These are phyloP conservation scores for Sergeia podlipaevii DNA, from an alignment of 208 protist species.

Conservation along the genomic window DNA sequence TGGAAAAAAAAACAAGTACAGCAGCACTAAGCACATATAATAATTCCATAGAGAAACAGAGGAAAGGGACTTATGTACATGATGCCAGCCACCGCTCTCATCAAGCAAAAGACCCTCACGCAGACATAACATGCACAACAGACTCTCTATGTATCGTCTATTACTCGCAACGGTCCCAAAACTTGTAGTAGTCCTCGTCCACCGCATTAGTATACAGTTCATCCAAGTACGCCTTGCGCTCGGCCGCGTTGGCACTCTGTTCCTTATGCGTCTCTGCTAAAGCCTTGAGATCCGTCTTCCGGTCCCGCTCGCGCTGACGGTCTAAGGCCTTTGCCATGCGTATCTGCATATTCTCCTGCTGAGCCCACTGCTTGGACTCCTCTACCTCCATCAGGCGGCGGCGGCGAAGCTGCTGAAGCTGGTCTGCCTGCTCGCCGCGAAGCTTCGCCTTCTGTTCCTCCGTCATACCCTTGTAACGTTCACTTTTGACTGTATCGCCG, in stretches of 20 bases:
- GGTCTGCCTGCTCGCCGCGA: slow-evolving; percentile 59
- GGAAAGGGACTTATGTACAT: too few species aligned
- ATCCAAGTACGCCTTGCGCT: slow-evolving; percentile 59
- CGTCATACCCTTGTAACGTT: slow-evolving; percentile 80
- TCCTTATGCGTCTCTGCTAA: slow-evolving; percentile 64
- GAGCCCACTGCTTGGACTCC: slow-evolving; percentile 81
- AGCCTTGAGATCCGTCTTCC: slow-evolving; percentile 50
- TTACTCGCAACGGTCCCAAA: slow-evolving; percentile 83
- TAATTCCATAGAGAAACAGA: too few species aligned
- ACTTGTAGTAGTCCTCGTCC: slow-evolving; percentile 92
- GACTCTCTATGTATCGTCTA: neutral
- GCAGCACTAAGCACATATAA: too few species aligned
- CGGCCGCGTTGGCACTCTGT: slow-evolving; percentile 42
- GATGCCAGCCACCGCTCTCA: too few species aligned
- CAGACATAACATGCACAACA: too few species aligned
- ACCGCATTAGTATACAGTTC: slow-evolving; percentile 83
- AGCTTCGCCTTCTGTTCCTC: slow-evolving; percentile 48
- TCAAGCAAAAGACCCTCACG: too few species aligned
- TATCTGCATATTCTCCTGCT: slow-evolving; percentile 86
- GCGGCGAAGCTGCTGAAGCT: slow-evolving; percentile 76
- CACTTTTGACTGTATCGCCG: slow-evolving; percentile 69
- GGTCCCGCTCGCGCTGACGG: slow-evolving; percentile 80
- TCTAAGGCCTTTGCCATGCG: slow-evolving; percentile 87
- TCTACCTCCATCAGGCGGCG: slow-evolving; percentile 84
- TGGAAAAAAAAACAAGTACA: too few species aligned